These are phyloP conservation scores for Fusarium sp. DNA, from an alignment of 2,329 filamentous ascomycete genomes.

Conservation along the genomic window DNA sequence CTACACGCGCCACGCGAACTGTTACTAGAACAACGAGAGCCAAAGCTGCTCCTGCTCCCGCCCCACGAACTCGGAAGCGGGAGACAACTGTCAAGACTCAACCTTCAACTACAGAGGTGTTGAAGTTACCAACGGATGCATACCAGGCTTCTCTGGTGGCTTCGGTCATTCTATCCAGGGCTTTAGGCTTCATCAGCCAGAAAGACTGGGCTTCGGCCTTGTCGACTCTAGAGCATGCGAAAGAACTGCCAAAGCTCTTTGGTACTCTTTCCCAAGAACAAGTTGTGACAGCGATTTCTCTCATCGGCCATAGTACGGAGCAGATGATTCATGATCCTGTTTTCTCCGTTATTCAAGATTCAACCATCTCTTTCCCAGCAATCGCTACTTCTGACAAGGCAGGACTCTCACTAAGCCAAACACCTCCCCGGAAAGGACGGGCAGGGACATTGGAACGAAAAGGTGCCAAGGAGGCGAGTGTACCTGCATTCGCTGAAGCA, in stretches of 20 bases:
- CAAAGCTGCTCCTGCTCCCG: conserved; percentile 34
- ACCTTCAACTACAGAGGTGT: conserved; percentile 30
- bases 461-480: conserved; percentile 49
- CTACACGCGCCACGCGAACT: conserved; percentile 46
- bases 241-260: conserved; percentile 58
- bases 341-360: conserved; percentile 91
- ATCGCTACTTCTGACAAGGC: conserved; percentile 63
- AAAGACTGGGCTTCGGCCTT: conserved; percentile 72
- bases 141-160: conserved; percentile 56
- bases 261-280: conserved; percentile 63
- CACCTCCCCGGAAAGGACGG: conserved; percentile 53
- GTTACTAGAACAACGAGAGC: conserved; percentile 46
- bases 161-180: conserved; percentile 55
- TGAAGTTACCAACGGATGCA: conserved; percentile 49
- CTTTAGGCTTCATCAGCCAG: conserved; percentile 61
- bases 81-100: conserved; percentile 46
- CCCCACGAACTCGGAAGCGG: conserved; percentile 39
- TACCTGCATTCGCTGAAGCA: conserved; percentile 67
- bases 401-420: conserved; percentile 53
- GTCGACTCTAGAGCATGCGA: conserved; percentile 65
- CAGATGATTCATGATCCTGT: conserved; percentile 84
- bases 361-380: conserved; percentile 88
- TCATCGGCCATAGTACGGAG: conserved; percentile 76
- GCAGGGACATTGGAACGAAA: conserved; percentile 44
- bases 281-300: conserved; percentile 75